A percentile compares a stretch with the other conserved stretches of the same genome.
Evolutionary conservation across 2,329 filamentous ascomycete species (phyloP).

Genomic region (Acrodontium crateriforme): DNA sequence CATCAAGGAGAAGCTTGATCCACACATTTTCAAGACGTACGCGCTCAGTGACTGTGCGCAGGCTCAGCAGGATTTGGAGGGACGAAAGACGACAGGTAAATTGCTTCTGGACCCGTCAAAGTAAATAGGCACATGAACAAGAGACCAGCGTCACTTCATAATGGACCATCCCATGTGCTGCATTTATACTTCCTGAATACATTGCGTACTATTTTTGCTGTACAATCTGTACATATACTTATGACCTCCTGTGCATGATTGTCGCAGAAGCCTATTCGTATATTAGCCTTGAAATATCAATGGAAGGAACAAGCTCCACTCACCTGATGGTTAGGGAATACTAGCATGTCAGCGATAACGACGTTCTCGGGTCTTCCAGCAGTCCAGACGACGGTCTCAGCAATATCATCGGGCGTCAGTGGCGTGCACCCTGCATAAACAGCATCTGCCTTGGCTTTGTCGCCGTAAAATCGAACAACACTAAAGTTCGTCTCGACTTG

Average conservation of each 20-base stretch:
- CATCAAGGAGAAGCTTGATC: conserved; percentile 52
- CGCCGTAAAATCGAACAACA: conserved; percentile 73
- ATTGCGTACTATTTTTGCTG: too few relatives aligned
- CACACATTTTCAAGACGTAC: conserved; percentile 65
- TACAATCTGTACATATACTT: conserved; percentile 4
- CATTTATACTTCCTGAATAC: too few relatives aligned
- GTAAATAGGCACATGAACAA: too few relatives aligned
- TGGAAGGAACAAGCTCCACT: conserved; percentile 16
- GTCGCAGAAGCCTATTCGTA: conserved; percentile 27
- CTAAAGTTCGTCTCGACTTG: conserved; percentile 94
- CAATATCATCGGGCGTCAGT: conserved; percentile 79
- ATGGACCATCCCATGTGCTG: too few relatives aligned
- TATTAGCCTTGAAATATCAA: conserved; percentile 5
- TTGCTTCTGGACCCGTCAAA: conserved; percentile 51
- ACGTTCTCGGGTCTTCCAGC: conserved; percentile 79
- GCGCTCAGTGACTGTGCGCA: conserved; percentile 56
- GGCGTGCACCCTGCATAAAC: conserved; percentile 79
- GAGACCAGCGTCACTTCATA: too few relatives aligned
- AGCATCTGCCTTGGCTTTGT: conserved; percentile 77
- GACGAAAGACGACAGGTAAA: conserved; percentile 74
- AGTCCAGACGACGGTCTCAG: conserved; percentile 77
- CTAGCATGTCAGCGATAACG: conserved; percentile 71
- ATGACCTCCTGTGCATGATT: conserved; percentile 30
- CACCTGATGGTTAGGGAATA: conserved; percentile 86
- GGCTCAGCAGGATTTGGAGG: conserved; percentile 68